Base-by-base conservation (phyloP, 2,329 filamentous ascomycete species). In the Diaporthe vexans region DNA sequence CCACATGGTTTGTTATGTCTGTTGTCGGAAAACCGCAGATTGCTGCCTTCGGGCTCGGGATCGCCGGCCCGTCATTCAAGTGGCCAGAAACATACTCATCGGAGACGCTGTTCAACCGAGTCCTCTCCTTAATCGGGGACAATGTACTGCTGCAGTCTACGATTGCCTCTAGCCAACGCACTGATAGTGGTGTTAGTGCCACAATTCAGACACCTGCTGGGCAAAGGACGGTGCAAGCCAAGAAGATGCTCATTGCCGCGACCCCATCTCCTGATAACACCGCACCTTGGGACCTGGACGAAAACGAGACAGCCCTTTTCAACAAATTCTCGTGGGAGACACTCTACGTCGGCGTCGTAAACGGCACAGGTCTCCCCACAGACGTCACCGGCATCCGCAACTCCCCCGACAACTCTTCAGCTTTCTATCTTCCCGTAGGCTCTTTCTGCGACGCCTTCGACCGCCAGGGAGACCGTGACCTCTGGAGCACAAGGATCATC, bases 91-190 rank as follows among this genome's bases (percentile, higher is more conserved):
- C 61, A 74, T n/a, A 80, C 46, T 77, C 79, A 24, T 83, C 84
- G 74, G 81, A 82, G 46, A 79, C 80, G 15, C 57, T 85, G 0
- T 86, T 84, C 65, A 78, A 80, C n/a, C 79, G 78, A 3, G 83
- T 83, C 6, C 78, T 79, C 9, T 56, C 75, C 4, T 71, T 79
- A 13, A 77, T 85, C 3, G 80, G 78, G 2, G 72, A 78, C 0
- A 81, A 85, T 43, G 80, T 83, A 2, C 73, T 85, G 24, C 81
- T 81, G 58, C 76, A 78, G 2, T 82, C 81, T 54, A 81, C 78
- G 0, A 80, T 85, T 5, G 69, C 79, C 19, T 67, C 76, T 8
- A 76, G 80, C 3, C 51, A 80, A 26, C 80, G 84, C n/a, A 74
- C 74, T 9, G 76, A 76, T 9, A 52, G 73, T 7, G 79, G 79